Base-by-base conservation (phyloP, 305 asterid genomes). In the Fraxinus floribunda region DNA sequence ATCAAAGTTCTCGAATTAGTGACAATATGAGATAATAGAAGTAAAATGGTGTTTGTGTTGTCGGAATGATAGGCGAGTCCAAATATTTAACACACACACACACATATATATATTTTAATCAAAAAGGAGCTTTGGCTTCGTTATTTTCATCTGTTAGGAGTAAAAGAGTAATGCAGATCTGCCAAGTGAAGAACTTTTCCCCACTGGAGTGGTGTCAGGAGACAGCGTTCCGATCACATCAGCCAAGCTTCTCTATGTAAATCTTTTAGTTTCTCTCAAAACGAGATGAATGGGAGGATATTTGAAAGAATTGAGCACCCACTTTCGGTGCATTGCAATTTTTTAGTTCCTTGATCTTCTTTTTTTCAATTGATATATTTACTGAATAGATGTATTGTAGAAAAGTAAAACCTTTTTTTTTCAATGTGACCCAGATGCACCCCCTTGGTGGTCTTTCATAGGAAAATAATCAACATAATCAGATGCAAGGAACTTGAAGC, bases 401-500 rank as follows among this genome's bases (percentile, higher is more conserved):
- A 81, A 79, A 34, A 30, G 35, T 30, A 20, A 79, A 77, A 18
- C 64, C 8, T 76, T 41, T 35, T 68, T 36, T 70, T 39, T 11
- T 8, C 68, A 80, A 72, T 55, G 44, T 62, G 52, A 78, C 64
- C 49, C 79, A 74, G 29, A 57, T 55, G 66, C 62, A 18, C 26
- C 10, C 10, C 66, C 39, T 57, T 78, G 81, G 79, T 52, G 86
- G 46, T 79, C 79, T 38, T 24, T 3, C 80, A 41, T 30, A 18
- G 7, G 18, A 49, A 15, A 20, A 29, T 10, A 24, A n/a, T 44
- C 30, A 49, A 29, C 68, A 16, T 24, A n/a, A 34, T 18, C 29
- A 75, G 29, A 73, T 22, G 70, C 82, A 77, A 86, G 78, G 80
- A 82, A 83, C 46, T 78, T 76, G 78, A 79, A 82, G 72, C 41